Evolutionary conservation across 164 flowering plant species (phyloP).

Genomic region (Magnolia officinalis): DNA sequence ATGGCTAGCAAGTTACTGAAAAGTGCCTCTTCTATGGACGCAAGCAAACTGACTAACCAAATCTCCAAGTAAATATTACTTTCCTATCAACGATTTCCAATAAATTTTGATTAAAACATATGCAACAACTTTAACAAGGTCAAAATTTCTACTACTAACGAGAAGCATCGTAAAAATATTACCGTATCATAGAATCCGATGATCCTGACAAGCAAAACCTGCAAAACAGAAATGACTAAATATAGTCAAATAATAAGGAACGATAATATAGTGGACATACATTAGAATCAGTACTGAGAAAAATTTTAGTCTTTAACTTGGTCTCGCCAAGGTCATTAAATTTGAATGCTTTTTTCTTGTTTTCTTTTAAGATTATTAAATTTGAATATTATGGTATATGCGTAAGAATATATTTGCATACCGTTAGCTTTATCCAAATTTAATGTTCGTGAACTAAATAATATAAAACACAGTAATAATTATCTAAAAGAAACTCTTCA

Average conservation of each 20-base stretch:
- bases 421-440: too few species aligned
- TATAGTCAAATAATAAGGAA: background rate
- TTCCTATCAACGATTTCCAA: too few species aligned
- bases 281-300: background rate
- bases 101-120: too few species aligned
- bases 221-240: constrained; percentile 21
- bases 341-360: too few species aligned
- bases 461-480: too few species aligned
- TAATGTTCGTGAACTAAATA: too few species aligned
- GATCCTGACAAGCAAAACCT: constrained; percentile 96
- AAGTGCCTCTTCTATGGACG: background rate
- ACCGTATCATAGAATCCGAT: constrained; percentile 99
- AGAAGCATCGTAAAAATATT: background rate
- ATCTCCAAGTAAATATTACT: background rate
- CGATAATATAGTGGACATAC: background rate
- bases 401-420: too few species aligned
- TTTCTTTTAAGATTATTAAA: too few species aligned
- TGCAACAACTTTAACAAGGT: background rate
- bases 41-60: background rate
- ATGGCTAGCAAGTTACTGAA: background rate
- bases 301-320: constrained; percentile 1
- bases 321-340: background rate
- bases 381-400: too few species aligned
- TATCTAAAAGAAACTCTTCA: too few species aligned
- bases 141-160: background rate